Evolutionary conservation across 1,139 yeast species (phyloP), one percentile per base, ranked within the genome.

Genomic region (Yarrowia galli): DNA sequence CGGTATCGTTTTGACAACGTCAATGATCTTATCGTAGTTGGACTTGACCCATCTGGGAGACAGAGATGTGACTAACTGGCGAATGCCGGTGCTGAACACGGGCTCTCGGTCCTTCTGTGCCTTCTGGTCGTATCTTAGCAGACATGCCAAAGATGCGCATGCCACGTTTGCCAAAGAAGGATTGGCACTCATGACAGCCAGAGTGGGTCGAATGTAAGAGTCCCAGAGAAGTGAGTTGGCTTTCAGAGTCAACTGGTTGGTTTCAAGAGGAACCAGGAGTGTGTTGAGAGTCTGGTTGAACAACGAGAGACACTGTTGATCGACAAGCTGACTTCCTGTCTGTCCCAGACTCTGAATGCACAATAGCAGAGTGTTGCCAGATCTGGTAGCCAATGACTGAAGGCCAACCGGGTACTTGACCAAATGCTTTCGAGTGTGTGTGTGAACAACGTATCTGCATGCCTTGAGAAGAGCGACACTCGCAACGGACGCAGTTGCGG

Each of bases 221-320:
- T 61, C 56, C 66, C 66, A 61, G 18, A 61, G 18, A 18, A 61
- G 38, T 2, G 56, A 36, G 45, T 61, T 35, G 28, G 66, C 66
- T 45, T 61, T 61, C 28, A 61, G 56, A 13, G 66, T 61, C 36
- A 61, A 15, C 38, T 61, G 56, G 45, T 35, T 35, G 10, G 66
- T 61, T n/a, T 61, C 66, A 16, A 61, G 56, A 18, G 56, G 43
- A 13, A 23, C 15, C 38, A 61, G 20, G 2, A 61, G 66, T 0
- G 56, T 38, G 25, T 61, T 61, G 36, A 48, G 45, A 2, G 66
- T 46, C 46, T 61, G 66, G 56, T 46, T 48, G 56, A 61, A 61
- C 18, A 61, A 36, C 25, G 66, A 61, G 16, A 61, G 36, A 38
- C 56, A 46, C 38, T 61, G 54, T 16, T 61, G 54, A 38, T 61